Percentiles rank a stretch among this genome's conserved stretches.
Evolutionary conservation across 495 filamentous ascomycete species (phyloP).

Genomic region (Lophiotrema nucula): DNA sequence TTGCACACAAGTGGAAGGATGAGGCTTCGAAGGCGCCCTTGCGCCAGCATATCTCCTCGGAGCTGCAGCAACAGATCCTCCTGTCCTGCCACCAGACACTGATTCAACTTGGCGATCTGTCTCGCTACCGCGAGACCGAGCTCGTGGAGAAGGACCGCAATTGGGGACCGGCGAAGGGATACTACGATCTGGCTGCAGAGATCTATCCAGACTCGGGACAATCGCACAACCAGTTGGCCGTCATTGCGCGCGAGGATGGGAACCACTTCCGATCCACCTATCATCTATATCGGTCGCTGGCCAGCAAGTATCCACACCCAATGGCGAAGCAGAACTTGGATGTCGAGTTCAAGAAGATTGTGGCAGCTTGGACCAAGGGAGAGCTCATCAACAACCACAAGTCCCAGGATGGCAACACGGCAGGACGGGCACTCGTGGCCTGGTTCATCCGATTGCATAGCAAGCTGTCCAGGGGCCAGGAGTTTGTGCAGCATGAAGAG

Average conservation of each 20-base stretch:
- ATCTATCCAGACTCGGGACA: slow-evolving; percentile 76
- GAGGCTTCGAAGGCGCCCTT: slow-evolving; percentile 7
- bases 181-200: slow-evolving; percentile 77
- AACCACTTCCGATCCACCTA: slow-evolving; percentile 83
- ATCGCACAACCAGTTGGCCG: slow-evolving; percentile 84
- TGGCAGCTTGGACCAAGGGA: slow-evolving; percentile 57
- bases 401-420: slow-evolving; percentile 50
- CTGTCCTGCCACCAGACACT: slow-evolving; percentile 79
- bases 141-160: slow-evolving; percentile 62
- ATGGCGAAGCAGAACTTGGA: slow-evolving; percentile 72
- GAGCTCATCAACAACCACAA: slow-evolving; percentile 52
- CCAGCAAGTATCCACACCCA: slow-evolving; percentile 69
- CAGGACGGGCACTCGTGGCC: slow-evolving; percentile 57
- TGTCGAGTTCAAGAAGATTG: slow-evolving; percentile 73
- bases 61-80: slow-evolving; percentile 58
- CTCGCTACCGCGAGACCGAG: slow-evolving; percentile 81
- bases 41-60: slow-evolving; percentile 44
- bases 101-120: slow-evolving; percentile 85
- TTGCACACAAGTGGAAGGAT: slow-evolving; percentile 28
- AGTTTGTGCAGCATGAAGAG: slow-evolving; percentile 72
- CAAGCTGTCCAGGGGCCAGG: slow-evolving; percentile 70
- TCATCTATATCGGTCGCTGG: slow-evolving; percentile 80
- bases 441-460: slow-evolving; percentile 91
- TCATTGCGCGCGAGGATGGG: slow-evolving; percentile 71
- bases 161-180: slow-evolving; percentile 78